Evolutionary conservation across 2,329 filamentous ascomycete genomes (phyloP).

Genomic region (Sclerotinia sclerotiorum): DNA sequence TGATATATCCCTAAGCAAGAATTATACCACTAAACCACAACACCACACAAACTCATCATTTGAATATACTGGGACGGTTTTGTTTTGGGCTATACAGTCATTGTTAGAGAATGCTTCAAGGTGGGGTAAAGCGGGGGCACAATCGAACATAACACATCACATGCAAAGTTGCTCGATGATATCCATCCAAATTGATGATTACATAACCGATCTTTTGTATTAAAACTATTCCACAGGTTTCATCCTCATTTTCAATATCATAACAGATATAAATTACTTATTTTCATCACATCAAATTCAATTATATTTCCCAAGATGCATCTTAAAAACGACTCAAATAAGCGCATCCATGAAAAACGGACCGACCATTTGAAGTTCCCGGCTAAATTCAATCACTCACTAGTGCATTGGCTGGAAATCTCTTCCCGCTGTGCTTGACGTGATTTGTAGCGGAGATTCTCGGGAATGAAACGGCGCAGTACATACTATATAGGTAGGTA

Average conservation of each 20-base stretch:
- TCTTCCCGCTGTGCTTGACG: background rate
- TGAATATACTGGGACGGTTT: too few relatives aligned
- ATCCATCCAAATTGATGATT: background rate
- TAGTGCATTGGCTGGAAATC: constrained; percentile 11
- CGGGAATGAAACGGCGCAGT: background rate
- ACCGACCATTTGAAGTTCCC: background rate
- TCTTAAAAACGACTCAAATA: background rate
- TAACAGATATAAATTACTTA: too few relatives aligned
- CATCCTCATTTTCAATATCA: too few relatives aligned
- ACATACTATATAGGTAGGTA: too few relatives aligned
- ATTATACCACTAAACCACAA: constrained; percentile 27
- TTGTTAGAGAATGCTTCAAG: too few relatives aligned
- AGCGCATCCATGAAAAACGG: constrained; percentile 5
- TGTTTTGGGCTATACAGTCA: too few relatives aligned
- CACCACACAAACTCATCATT: background rate
- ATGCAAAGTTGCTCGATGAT: background rate
- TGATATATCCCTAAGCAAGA: constrained; percentile 22
- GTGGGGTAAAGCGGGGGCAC: background rate
- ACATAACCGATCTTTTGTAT: background rate
- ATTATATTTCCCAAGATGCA: too few relatives aligned
- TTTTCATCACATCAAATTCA: too few relatives aligned
- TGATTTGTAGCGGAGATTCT: constrained; percentile 6
- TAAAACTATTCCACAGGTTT: too few relatives aligned
- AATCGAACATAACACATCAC: too few relatives aligned
- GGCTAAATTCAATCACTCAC: background rate